These are phyloP conservation scores for Colletotrichum kahawae DNA, from an alignment of 2,329 filamentous ascomycete species.

Conservation along the genomic window DNA sequence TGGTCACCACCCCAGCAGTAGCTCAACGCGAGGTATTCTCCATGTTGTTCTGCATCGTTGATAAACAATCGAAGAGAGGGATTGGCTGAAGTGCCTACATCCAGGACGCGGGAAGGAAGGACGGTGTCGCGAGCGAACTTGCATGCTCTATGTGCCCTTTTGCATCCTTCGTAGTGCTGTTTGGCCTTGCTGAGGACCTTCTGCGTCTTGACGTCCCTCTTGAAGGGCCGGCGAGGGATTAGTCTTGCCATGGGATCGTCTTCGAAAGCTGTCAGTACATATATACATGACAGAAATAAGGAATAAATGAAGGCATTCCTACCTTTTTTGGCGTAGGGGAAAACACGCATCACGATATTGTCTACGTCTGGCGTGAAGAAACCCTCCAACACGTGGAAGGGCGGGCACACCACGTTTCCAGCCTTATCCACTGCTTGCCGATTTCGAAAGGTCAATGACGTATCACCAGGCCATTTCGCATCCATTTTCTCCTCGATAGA, in stretches of 20 bases:
- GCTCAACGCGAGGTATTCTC: constrained; percentile 23
- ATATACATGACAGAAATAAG: not conserved
- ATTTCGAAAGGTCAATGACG: not conserved
- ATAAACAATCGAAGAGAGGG: not conserved
- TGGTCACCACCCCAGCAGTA: constrained; percentile 24
- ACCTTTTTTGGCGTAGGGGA: not conserved
- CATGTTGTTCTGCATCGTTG: not conserved
- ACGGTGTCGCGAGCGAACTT: not conserved
- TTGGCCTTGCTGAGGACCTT: not conserved
- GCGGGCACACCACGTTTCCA: not conserved
- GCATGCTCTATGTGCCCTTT: not conserved
- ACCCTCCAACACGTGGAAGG: not conserved
- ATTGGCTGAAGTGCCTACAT: not conserved
- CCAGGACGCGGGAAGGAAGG: constrained; percentile 6
- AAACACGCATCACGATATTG: too few species aligned
- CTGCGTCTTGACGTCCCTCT: not conserved
- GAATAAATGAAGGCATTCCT: not conserved
- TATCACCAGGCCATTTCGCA: not conserved
- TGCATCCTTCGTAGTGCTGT: not conserved
- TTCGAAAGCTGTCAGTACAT: not conserved
- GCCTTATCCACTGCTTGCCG: not conserved
- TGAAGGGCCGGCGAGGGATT: not conserved
- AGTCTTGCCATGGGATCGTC: not conserved
- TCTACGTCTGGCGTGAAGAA: too few species aligned
- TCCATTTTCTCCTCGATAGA: not conserved